Percentiles rank a stretch among this genome's conserved stretches.
Conservation (phyloP, 2,329 filamentous ascomycete genomes). For the Aureobasidium sp. region DNA sequence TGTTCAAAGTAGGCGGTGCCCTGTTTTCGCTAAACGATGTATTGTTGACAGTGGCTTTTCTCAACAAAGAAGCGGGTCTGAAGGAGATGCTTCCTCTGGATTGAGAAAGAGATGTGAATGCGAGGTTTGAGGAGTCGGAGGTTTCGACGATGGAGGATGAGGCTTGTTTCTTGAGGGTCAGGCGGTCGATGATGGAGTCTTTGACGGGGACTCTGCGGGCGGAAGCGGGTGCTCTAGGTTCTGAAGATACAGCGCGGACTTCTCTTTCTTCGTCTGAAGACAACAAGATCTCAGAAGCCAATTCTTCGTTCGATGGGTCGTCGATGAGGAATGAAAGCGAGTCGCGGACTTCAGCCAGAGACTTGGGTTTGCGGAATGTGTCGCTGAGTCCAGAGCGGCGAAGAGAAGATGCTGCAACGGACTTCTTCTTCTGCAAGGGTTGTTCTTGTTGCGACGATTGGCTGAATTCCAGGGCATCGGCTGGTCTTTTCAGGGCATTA, state of each 20-base stretch:
- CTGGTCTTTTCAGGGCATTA: conserved; percentile 31
- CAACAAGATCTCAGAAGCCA: conserved; percentile 36
- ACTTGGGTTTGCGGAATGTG: conserved; percentile 56
- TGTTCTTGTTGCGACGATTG: not conserved
- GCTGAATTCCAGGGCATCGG: conserved; percentile 2
- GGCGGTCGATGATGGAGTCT: conserved; percentile 60
- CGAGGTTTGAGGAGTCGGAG: conserved; percentile 43
- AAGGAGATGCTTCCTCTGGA: conserved; percentile 36
- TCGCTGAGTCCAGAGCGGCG: conserved; percentile 27
- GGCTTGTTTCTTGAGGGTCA: conserved; percentile 56
- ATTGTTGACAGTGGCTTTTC: conserved; percentile 59
- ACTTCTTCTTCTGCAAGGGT: not conserved
- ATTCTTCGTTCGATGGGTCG: conserved; percentile 49
- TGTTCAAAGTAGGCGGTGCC: conserved; percentile 17
- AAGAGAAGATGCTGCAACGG: not conserved
- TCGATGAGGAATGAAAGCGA: conserved; percentile 80
- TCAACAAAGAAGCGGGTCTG: conserved; percentile 63
- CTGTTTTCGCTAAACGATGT: conserved; percentile 1
- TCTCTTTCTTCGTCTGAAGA: conserved; percentile 35
- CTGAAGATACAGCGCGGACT: conserved; percentile 30
- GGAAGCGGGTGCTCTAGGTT: conserved; percentile 33
- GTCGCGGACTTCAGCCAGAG: conserved; percentile 72
- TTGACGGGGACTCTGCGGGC: conserved; percentile 32
- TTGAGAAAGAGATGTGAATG: not conserved
- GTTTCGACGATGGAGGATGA: conserved; percentile 27